Evolutionary conservation across 805 yeast species (phyloP).

Genomic region (Saccharomyces eubayanus): DNA sequence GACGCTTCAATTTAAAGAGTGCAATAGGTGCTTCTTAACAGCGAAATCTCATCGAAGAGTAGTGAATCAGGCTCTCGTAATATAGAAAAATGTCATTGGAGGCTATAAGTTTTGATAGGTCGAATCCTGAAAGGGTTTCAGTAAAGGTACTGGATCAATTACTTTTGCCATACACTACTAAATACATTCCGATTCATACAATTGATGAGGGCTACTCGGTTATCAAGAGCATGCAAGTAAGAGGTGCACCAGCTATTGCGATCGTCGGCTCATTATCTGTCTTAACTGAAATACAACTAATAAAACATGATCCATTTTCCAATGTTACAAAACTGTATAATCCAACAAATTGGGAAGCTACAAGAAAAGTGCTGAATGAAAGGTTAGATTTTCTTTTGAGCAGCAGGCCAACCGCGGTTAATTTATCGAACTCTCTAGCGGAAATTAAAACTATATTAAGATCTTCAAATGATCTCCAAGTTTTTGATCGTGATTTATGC

Average conservation of each 20-base stretch:
- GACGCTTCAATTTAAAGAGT: not conserved
- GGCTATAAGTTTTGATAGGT: constrained; percentile 59
- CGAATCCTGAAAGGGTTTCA: constrained; percentile 25
- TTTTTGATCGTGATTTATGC: constrained; percentile 28
- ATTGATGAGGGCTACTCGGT: constrained; percentile 74
- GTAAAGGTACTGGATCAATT: constrained; percentile 75
- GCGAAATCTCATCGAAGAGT: not conserved
- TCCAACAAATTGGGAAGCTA: constrained; percentile 23
- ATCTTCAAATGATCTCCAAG: constrained; percentile 19
- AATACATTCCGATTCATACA: constrained; percentile 51
- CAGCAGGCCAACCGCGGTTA: constrained; percentile 94
- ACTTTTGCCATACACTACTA: constrained; percentile 68
- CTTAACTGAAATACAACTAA: constrained; percentile 53
- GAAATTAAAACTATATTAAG: constrained; percentile 31
- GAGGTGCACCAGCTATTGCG: constrained; percentile 99
- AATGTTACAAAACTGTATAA: constrained; percentile 29
- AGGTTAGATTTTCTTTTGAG: constrained; percentile 59
- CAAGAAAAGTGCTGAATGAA: constrained; percentile 34
- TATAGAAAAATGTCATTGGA: constrained; percentile 36
- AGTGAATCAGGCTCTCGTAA: not conserved
- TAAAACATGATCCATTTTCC: constrained; percentile 21
- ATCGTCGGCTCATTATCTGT: constrained; percentile 84
- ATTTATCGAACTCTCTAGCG: constrained; percentile 60
- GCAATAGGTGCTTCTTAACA: not conserved
- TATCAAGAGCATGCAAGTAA: constrained; percentile 85